These are phyloP conservation scores for Ogataea zsoltii DNA, from an alignment of 805 yeast genomes.

Conservation along the genomic window DNA sequence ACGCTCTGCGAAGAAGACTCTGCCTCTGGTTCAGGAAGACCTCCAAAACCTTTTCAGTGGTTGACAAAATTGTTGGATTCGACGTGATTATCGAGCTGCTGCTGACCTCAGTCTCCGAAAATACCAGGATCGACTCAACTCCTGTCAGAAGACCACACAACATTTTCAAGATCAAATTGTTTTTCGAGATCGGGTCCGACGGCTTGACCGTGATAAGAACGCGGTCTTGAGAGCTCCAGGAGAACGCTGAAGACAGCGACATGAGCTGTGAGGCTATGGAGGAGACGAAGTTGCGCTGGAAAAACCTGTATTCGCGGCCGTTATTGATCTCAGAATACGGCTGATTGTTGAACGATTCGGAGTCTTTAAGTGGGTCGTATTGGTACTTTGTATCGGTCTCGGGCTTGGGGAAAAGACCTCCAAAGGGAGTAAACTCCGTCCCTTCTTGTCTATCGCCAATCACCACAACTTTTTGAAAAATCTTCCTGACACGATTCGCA, in stretches of 20 bases:
- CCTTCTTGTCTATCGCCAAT: slow-evolving; percentile 20
- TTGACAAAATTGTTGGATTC: slow-evolving; percentile 36
- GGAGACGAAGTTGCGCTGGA: slow-evolving; percentile 38
- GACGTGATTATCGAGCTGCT: slow-evolving; percentile 10
- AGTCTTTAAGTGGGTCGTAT: slow-evolving; percentile 26
- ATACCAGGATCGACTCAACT: slow-evolving; percentile 28
- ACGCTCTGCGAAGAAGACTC: slow-evolving; percentile 27
- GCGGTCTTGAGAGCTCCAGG: slow-evolving; percentile 30
- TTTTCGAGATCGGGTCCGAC: slow-evolving; percentile 16
- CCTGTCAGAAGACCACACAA: slow-evolving; percentile 42
- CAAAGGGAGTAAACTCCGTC: slow-evolving; percentile 7
- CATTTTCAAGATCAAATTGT: slow-evolving; percentile 37
- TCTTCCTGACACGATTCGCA: slow-evolving; percentile 11
- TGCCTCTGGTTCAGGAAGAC: slow-evolving; percentile 22
- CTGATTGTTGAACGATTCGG: slow-evolving; percentile 27
- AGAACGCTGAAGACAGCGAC: slow-evolving; percentile 31
- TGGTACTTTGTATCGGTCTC: slow-evolving; percentile 14
- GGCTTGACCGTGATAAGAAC: slow-evolving; percentile 22
- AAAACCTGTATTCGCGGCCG: slow-evolving; percentile 28
- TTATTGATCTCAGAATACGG: slow-evolving; percentile 29
- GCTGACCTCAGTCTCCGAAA: slow-evolving; percentile 21
- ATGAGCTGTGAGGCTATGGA: slow-evolving; percentile 36
- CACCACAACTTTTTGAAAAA: slow-evolving; percentile 32
- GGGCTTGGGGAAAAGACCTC: slow-evolving; percentile 3
- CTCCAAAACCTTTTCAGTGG: slow-evolving; percentile 28